Evolutionary conservation across 805 yeast genomes (phyloP).

Genomic region (Suhomyces kilbournensis): DNA sequence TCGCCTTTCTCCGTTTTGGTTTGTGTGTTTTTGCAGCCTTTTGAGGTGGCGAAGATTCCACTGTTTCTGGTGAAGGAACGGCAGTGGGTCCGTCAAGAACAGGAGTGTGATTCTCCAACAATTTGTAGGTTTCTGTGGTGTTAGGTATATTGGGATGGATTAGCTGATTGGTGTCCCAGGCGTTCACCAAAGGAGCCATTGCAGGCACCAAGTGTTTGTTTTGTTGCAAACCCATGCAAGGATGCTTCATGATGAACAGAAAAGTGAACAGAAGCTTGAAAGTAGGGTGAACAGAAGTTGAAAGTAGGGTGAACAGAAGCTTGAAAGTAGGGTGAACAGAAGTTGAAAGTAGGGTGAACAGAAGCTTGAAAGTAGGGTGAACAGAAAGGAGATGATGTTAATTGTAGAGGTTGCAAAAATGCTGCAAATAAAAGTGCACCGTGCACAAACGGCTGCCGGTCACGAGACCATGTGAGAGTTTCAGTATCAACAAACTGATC

Average conservation of each 20-base stretch:
- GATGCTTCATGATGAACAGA: background rate
- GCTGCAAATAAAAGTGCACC: background rate
- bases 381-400: background rate
- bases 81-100: background rate
- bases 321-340: no score
- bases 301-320: no score
- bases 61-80: background rate
- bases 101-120: background rate
- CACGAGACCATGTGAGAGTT: background rate
- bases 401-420: background rate
- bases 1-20: background rate
- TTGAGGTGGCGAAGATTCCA: background rate
- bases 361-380: no score
- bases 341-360: no score
- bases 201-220: slow-evolving; percentile 6
- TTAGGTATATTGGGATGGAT: background rate
- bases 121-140: background rate
- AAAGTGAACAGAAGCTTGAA: background rate
- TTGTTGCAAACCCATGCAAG: background rate
- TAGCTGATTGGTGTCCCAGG: slow-evolving; percentile 7
- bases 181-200: slow-evolving; percentile 7
- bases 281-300: no score
- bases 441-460: background rate
- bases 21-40: background rate
- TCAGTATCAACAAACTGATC: background rate